These are phyloP conservation scores for Ceratobasidium sp. DNA, from an alignment of 1,284 basidiomycete genomes.

Conservation along the genomic window DNA sequence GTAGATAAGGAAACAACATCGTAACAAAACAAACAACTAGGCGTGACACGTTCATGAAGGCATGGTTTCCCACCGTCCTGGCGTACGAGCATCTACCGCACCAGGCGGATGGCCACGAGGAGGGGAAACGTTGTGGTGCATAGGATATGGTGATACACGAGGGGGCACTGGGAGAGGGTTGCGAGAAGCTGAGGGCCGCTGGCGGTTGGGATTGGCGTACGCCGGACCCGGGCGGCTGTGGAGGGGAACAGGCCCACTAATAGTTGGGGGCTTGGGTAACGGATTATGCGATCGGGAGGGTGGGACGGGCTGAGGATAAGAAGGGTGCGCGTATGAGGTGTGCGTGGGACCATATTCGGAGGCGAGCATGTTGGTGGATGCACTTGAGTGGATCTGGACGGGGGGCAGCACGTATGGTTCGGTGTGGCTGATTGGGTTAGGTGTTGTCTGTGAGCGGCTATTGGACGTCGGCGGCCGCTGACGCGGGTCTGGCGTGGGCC, in stretches of 20 bases:
- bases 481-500: slow-evolving; percentile 31
- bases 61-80: slow-evolving; percentile 40
- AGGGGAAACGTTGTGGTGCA: slow-evolving; percentile 42
- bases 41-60: slow-evolving; percentile 28
- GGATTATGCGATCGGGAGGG: slow-evolving; percentile 34
- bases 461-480: slow-evolving; percentile 22
- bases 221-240: slow-evolving; percentile 16
- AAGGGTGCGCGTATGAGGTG: neutral
- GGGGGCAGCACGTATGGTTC: slow-evolving; percentile 16
- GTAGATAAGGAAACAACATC: slow-evolving; percentile 24
- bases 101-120: slow-evolving; percentile 41
- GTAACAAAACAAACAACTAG: slow-evolving; percentile 34
- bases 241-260: slow-evolving; percentile 27
- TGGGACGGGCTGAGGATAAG: slow-evolving; percentile 8
- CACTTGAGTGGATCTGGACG: slow-evolving; percentile 6
- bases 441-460: slow-evolving; percentile 15
- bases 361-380: neutral
- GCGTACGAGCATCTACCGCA: slow-evolving; percentile 33
- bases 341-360: slow-evolving; percentile 22
- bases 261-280: slow-evolving; percentile 29
- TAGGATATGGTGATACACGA: slow-evolving; percentile 40
- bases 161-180: slow-evolving; percentile 41
- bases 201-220: slow-evolving; percentile 31
- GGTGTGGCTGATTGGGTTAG: neutral
- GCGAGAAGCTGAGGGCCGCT: slow-evolving; percentile 14